These are phyloP conservation scores for Cladobotryum mycophilum DNA, from an alignment of 2,329 filamentous ascomycete species.

Conservation along the genomic window DNA sequence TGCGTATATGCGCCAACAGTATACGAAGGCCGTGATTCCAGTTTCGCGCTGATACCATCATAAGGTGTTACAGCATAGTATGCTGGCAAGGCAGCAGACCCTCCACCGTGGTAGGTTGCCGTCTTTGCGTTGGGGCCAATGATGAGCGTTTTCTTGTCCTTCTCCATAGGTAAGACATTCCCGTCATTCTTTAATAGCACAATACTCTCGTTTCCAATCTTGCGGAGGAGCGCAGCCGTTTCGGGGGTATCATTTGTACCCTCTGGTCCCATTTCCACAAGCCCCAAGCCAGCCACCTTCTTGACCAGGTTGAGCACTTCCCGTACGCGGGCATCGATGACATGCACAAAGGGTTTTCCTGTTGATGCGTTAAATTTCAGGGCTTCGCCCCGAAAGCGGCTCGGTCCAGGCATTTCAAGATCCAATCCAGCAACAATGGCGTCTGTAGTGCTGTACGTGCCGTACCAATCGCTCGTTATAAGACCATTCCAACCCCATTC, in stretches of 20 bases:
- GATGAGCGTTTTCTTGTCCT: conserved; percentile 53
- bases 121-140: conserved; percentile 53
- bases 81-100: conserved; percentile 52
- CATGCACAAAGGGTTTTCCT: conserved; percentile 49
- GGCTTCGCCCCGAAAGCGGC: conserved; percentile 43
- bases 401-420: conserved; percentile 55
- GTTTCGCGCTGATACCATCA: conserved; percentile 58
- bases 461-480: conserved; percentile 56
- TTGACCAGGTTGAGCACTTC: conserved; percentile 55
- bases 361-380: conserved; percentile 47
- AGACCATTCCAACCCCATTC: conserved; percentile 55
- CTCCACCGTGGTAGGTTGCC: conserved; percentile 56
- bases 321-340: conserved; percentile 52
- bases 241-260: conserved; percentile 51
- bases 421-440: conserved; percentile 47
- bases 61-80: conserved; percentile 68
- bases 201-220: conserved; percentile 61
- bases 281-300: conserved; percentile 44
- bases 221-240: conserved; percentile 57
- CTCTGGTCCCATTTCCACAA: conserved; percentile 50
- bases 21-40: conserved; percentile 40
- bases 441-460: conserved; percentile 48
- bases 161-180: conserved; percentile 55
- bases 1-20: conserved; percentile 59
- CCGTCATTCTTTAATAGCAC: conserved; percentile 69